Base-by-base conservation (phyloP, 768 basidiomycete species). In the Leccinum disarticulatum region DNA sequence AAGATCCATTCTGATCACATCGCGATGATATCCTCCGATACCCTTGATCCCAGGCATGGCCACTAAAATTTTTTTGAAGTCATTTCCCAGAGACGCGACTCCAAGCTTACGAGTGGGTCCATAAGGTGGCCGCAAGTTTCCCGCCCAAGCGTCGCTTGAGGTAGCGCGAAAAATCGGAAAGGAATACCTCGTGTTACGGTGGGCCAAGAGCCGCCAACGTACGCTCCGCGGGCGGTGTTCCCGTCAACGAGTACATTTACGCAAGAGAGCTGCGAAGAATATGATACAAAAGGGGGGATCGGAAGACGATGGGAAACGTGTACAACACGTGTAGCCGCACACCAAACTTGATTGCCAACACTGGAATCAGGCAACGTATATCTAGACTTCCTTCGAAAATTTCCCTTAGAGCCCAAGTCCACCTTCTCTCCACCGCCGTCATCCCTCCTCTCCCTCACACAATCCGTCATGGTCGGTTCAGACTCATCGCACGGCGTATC, bases 321-420 rank as follows among this genome's bases (percentile, higher is more conserved):
- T 68, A 53, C 66, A 64, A 75, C 76, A 77, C 76, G 76, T 77
- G 76, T 75, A 65, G 63, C 57, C 54, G 48, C 13, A 56, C 59
- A 57, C 57, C 58, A 41, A 69, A 61, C 52, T 56, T 52, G 50
- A 65, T 63, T 48, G 61, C 54, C 48, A 70, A 70, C 67, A 35
- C 69, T 74, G 70, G 72, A 64, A 68, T 56, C 57, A 14, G 60
- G 52, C 52, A 67, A 73, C 70, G 56, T 73, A 74, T 74, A 74
- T 74, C 64, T 73, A 64, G 69, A 72, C 68, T 67, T 74, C 59
- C 73, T 70, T 64, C 64, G 56, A 73, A 70, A 73, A 74, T 76
- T 71, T 75, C 69, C 75, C 63, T 70, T 67, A 50, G 64, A 70
- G 56, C 67, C 70, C 63, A 67, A 65, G 48, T 50, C 63, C 64